phyloP scores from a whole-genome alignment of 495 filamentous ascomycete genomes.

The Podospora australis region DNA sequence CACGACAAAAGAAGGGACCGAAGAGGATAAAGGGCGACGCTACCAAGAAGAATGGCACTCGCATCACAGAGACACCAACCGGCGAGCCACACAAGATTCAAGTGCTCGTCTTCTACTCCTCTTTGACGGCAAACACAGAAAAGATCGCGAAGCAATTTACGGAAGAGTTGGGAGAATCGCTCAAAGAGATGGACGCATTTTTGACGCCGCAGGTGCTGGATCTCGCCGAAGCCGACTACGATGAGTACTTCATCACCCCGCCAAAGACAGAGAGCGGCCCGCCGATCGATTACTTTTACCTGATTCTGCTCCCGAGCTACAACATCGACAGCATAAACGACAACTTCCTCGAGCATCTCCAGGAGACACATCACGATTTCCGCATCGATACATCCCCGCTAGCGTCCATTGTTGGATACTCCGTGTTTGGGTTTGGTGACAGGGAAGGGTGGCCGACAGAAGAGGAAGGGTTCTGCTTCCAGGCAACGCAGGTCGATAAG shows the following conservation, averaged over 20 bases:
- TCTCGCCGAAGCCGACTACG: slow-evolving; percentile 78
- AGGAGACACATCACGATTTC: slow-evolving; percentile 93
- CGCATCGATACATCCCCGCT: slow-evolving; percentile 86
- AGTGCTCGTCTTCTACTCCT: slow-evolving; percentile 79
- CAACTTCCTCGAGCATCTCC: slow-evolving; percentile 72
- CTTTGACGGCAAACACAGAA: slow-evolving; percentile 74
- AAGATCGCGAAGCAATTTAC: slow-evolving; percentile 54
- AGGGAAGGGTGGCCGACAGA: slow-evolving; percentile 84
- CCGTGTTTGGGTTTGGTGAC: slow-evolving; percentile 91
- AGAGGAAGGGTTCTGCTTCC: slow-evolving; percentile 84
- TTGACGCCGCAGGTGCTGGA: slow-evolving; percentile 65
- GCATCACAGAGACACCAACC: slow-evolving; percentile 11
- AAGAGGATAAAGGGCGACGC: slow-evolving; percentile 45
- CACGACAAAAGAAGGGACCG: slow-evolving; percentile 26
- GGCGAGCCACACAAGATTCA: slow-evolving; percentile 50
- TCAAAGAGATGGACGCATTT: slow-evolving; percentile 30
- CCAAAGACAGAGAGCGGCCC: slow-evolving; percentile 37
- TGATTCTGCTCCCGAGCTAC: slow-evolving; percentile 78
- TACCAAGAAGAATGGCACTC: slow-evolving; percentile 24
- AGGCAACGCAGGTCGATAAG: slow-evolving; percentile 80
- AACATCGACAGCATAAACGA: slow-evolving; percentile 86
- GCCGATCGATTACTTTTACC: slow-evolving; percentile 62
- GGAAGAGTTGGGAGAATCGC: slow-evolving; percentile 38
- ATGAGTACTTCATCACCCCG: slow-evolving; percentile 76
- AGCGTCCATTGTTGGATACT: slow-evolving; percentile 70